Evolutionary conservation across 2,329 filamentous ascomycete genomes (phyloP), one percentile per base, ranked within the genome.

Genomic region (Botryotinia narcissicola): DNA sequence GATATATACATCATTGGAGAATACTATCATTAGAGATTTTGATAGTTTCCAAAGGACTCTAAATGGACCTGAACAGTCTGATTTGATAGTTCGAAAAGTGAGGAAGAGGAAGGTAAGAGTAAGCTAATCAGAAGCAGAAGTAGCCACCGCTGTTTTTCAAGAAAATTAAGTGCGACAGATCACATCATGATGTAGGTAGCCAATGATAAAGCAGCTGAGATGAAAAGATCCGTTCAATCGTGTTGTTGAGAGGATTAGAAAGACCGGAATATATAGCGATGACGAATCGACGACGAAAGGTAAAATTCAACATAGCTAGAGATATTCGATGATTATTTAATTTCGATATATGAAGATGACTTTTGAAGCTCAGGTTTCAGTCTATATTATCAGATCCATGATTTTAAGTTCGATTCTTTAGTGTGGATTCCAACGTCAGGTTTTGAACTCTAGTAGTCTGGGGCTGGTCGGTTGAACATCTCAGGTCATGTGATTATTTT

Each of bases 21-120:
- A 3, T n/a, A 7, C 2, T 16, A 29, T 7, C 7, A 3, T 29
- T 1, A 3, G 7, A 54, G 2, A 1, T 29, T n/a, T 1, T 54
- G 25, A 29, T 54, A 29, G 12, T 5, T 2, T n/a, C 5, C 7
- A 3, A n/a, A 29, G 3, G 4, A 14, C 48, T 54, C 25, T 54
- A 5, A 16, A 3, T 14, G 10, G 48, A 0, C 12, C 22, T 51
- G 10, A 51, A n/a, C 0, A n/a, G 10, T n/a, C 0, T 12, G 3
- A 6, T 0, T 4, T 51, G 48, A 51, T 51, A 29, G n/a, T 57
- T 57, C 18, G 51, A 16, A 18, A 18, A 57, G 4, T 7, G n/a
- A 8, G 12, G n/a, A 18, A 29, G n/a, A 18, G 16, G 51, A 29
- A 57, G 14, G n/a, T 57, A 18, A 0, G 51, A 29, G 51, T 3